Evolutionary conservation across 1,139 yeast species (phyloP), one percentile per base, ranked within the genome.

Genomic region (Geotrichum aggregatum): DNA sequence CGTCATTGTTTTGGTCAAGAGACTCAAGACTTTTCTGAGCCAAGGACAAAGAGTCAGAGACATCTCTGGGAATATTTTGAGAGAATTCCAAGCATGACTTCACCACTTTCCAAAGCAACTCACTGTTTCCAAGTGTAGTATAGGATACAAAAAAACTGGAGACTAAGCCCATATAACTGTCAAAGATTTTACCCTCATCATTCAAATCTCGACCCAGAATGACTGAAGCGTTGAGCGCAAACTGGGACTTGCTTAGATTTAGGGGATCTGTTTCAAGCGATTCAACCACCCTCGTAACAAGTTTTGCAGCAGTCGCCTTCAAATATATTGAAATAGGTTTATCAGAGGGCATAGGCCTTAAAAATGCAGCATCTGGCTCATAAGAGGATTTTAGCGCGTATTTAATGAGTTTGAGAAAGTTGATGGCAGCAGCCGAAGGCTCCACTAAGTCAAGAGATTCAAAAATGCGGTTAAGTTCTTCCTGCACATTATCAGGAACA

Each of bases 401-500:
- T 14, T 40, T 42, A 14, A 50, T 35, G n/a, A 53, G 50, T n/a
- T 34, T 38, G 39, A 21, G 45, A 28, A 38, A 46, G 47, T 16
- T 44, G 18, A 35, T 8, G 21, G 46, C 42, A 3, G 49, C 38
- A 13, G 28, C 39, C 21, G 41, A 11, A 1, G 52, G 49, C 16
- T 28, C 18, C 26, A 46, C 52, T 14, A 49, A 45, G n/a, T 49
- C 35, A 3, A 49, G 30, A 10, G 44, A 24, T 1, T 22, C 2
- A 13, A 43, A 26, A 38, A 63, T 42, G 14, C 52, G 54, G 6
- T 54, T 36, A 3, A 59, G 54, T 28, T 63, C 50, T 7, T 54
- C 56, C 36, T 60, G 43, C 7, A 56, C 53, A 1, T 66, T 51
- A 14, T 62, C 56, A 4, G 65, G 50, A 14, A 44, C 31, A 13